Base-by-base conservation (phyloP, 805 yeast species). In the Candida tammaniensis region DNA sequence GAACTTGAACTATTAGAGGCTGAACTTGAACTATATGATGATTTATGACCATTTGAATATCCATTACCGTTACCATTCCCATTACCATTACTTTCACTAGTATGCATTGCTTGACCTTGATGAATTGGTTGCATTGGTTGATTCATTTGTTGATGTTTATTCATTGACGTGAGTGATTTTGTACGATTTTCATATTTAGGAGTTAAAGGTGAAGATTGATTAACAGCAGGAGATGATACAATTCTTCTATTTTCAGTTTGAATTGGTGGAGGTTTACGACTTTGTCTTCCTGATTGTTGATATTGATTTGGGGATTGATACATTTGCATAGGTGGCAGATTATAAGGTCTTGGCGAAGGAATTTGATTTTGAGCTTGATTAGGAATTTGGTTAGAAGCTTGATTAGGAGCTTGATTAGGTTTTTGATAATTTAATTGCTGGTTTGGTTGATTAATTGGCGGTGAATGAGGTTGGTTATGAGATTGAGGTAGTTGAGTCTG, bases 181-280 rank as follows among this genome's bases (percentile, higher is more conserved):
- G 68, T 56, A 25, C 66, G 39, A 10, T 40, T 14, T 2, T 51
- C 55, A 20, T 20, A 27, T 20, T 30, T 38, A 8, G 42, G 44
- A 10, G 38, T 30, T 5, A 25, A 29, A 12, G 52, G 44, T 8
- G 43, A 30, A 18, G 40, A 35, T 11, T 45, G 46, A n/a, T 50
- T 46, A 15, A 52, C 39, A 6, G 34, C 38, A 3, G 64, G 61
- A 1, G 61, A 46, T 1, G 67, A 59, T 6, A 52, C 63, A n/a
- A 59, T 53, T 35, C 68, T 37, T 22, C 43, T 30, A n/a, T n/a
- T n/a, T 14, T 34, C 29, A 13, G 36, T 35, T 15, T 37, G 36
- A 21, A 32, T 31, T 3, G 38, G 39, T 15, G 31, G 42, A 16
- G 38, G 37, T 26, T 36, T 37, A 17, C 30, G 19, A 21, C 16